Conservation (phyloP, 176 grass and related monocot species). For the Themeda triandra region DNA sequence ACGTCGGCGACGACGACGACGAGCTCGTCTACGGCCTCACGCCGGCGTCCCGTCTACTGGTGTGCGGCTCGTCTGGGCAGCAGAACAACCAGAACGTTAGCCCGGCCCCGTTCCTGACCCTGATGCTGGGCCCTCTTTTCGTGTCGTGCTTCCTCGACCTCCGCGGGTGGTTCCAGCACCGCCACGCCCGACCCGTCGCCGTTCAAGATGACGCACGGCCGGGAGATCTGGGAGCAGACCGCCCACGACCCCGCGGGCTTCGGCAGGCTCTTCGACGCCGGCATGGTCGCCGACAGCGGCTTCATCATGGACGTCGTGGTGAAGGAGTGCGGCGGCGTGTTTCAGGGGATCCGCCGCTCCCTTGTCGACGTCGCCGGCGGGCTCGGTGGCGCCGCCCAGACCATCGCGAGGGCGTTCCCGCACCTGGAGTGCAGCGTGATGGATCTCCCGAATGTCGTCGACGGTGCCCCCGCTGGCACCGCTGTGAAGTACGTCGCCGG, state of each 20-base stretch:
- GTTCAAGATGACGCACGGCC: neutral
- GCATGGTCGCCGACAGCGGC: slow-evolving; percentile 24
- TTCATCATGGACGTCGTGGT: slow-evolving; percentile 31
- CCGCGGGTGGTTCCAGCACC: slow-evolving; percentile 19
- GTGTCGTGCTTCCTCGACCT: neutral
- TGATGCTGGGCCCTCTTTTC: neutral
- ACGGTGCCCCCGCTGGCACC: no score
- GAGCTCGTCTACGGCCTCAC: neutral
- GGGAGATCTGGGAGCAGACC: slow-evolving; percentile 13
- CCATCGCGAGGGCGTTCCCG: no score
- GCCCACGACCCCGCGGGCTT: neutral
- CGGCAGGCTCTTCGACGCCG: slow-evolving; percentile 22
- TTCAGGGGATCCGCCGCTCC: neutral
- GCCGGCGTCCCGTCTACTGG: slow-evolving; percentile 5
- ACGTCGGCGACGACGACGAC: no score
- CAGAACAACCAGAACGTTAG: neutral
- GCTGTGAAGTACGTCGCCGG: no score
- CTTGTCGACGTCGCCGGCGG: no score
- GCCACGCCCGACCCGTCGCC: neutral
- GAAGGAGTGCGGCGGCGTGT: neutral
- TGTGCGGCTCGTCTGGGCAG: neutral
- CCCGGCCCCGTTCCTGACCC: neutral
- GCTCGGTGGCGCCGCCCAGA: no score
- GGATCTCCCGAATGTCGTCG: no score
- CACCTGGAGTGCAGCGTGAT: no score